Base-by-base conservation (phyloP, 1,139 yeast genomes). In the Scheffersomyces segobiensis region DNA sequence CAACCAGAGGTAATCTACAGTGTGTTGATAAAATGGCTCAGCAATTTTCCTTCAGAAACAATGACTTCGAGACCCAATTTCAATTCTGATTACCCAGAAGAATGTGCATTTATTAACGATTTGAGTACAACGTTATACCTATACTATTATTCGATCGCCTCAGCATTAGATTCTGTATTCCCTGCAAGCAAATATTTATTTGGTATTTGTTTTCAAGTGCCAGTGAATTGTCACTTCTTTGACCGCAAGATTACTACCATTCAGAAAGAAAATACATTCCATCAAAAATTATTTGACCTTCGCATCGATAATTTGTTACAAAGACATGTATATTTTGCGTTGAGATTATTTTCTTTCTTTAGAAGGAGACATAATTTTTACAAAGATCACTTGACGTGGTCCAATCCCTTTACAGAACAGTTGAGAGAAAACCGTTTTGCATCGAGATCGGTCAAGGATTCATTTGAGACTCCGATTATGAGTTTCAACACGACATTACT, bases 401-500 rank as follows among this genome's bases (percentile, higher is more conserved):
- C 59, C 46, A 61, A 62, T 46, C 65, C 67, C 3, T 55, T 51
- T 49, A 49, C 59, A 6, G 52, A 26, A 17, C 47, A 20, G 50
- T 47, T 63, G 21, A 56, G 53, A 19, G 22, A 52, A 26, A 60
- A 63, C 59, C 62, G 71, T 53, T 63, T 64, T 49, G 57, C 56
- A 42, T 57, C 67, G n/a, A 59, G 78, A 53, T 52, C 50, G 3
- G 60, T 70, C 42, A 59, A 60, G 4, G 63, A 67, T 54, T 58
- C 65, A 19, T 50, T 59, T 24, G 79, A 75, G 59, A 64, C 63
- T 0, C 73, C 75, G 2, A 72, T 75, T 7, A 62, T 65, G 32
- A 63, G 66, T 26, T 75, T 75, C 61, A 70, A 68, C 53, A 65
- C 65, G 32, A 72, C 78, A 0, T 63, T 73, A 48, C 69, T 75